These are phyloP conservation scores for Penicillium sp. DNA, from an alignment of 2,329 filamentous ascomycete genomes.

Conservation along the genomic window DNA sequence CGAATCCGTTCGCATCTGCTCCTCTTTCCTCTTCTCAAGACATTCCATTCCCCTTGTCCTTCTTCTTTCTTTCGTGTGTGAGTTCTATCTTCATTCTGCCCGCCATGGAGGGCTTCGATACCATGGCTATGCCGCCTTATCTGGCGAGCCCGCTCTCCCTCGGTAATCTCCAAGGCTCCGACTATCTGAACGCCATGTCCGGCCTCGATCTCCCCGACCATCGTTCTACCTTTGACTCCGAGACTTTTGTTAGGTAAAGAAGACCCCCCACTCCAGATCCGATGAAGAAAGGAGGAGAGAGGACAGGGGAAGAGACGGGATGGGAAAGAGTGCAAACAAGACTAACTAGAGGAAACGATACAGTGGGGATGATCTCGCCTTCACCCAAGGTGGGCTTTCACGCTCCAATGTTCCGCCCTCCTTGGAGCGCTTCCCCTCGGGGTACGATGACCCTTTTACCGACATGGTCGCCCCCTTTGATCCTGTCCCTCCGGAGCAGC, in stretches of 20 bases:
- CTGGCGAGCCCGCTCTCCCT: constrained; percentile 59
- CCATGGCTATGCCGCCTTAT: constrained; percentile 62
- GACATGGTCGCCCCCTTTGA: constrained; percentile 51
- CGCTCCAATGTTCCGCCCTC: constrained; percentile 23
- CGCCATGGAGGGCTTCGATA: constrained; percentile 60
- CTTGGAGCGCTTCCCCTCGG: constrained; percentile 52
- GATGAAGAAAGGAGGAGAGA: not conserved
- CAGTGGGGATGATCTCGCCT: constrained; percentile 52
- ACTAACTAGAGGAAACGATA: not conserved
- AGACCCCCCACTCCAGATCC: not conserved
- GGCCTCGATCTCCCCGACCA: constrained; percentile 59
- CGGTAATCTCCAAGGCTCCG: constrained; percentile 50
- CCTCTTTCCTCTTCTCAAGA: constrained; percentile 2
- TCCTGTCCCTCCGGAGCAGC: constrained; percentile 45
- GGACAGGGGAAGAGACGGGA: not conserved
- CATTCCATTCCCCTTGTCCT: constrained; percentile 5
- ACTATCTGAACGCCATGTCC: constrained; percentile 52
- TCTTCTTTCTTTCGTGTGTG: constrained; percentile 5
- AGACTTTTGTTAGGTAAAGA: constrained; percentile 61
- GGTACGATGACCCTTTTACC: constrained; percentile 54
- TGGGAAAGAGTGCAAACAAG: not conserved
- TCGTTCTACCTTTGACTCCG: constrained; percentile 61
- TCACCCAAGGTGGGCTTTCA: constrained; percentile 43
- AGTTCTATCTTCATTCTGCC: constrained; percentile 4
- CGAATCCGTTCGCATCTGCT: constrained; percentile 25